These are phyloP conservation scores for Calcarisporium arbuscula DNA, from an alignment of 2,329 filamentous ascomycete genomes.

Conservation along the genomic window DNA sequence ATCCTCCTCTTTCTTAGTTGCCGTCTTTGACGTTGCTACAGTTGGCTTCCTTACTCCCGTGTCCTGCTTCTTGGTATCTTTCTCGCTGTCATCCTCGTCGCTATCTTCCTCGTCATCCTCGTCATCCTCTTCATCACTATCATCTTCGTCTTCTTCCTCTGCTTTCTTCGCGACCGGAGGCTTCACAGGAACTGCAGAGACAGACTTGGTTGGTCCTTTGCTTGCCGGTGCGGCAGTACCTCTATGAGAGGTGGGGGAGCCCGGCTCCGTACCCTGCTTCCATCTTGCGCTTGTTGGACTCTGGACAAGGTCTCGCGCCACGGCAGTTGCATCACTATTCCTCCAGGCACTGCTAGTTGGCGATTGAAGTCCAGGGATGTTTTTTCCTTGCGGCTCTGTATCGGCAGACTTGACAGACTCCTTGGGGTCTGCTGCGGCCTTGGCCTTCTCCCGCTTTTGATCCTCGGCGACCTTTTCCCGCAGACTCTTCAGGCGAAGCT, in stretches of 20 bases:
- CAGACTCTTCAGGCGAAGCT: constrained; percentile 46
- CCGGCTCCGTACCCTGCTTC: constrained; percentile 27
- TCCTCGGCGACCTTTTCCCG: constrained; percentile 40
- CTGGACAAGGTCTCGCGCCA: constrained; percentile 29
- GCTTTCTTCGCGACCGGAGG: too few species aligned
- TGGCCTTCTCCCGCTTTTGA: constrained; percentile 10
- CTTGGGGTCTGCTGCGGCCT: constrained; percentile 13
- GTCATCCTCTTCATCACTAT: too few species aligned
- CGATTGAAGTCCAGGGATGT: constrained; percentile 33
- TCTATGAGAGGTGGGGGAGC: constrained; percentile 1
- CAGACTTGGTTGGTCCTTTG: too few species aligned
- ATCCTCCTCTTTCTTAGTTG: too few species aligned
- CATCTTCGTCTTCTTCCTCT: too few species aligned
- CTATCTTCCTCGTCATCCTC: too few species aligned
- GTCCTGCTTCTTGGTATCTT: too few species aligned
- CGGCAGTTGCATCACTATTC: constrained; percentile 16
- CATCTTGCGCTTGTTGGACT: constrained; percentile 36
- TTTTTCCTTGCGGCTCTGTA: constrained; percentile 1
- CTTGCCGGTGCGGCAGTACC: too few species aligned
- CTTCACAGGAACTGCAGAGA: too few species aligned
- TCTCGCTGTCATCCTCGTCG: too few species aligned
- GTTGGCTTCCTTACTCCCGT: too few species aligned
- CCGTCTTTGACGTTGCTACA: too few species aligned
- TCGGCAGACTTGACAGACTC: constrained; percentile 20
- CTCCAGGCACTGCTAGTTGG: constrained; percentile 39